Evolutionary conservation across 2,329 filamentous ascomycete genomes (phyloP), one percentile per base, ranked within the genome.

Genomic region (Fusarium abutilonis): DNA sequence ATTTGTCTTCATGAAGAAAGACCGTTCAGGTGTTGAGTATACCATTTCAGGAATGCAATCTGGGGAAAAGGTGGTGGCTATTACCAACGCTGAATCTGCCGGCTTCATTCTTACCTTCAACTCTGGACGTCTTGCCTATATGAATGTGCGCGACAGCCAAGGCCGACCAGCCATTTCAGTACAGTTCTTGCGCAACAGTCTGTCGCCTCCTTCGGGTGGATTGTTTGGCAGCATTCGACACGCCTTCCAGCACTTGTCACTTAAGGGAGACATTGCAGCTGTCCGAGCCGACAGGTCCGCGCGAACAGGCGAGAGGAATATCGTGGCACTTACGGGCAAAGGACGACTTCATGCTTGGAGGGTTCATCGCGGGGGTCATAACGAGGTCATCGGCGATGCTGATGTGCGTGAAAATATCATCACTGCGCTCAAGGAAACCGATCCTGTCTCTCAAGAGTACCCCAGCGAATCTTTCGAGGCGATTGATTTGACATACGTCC

Each of bases 51-150:
- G 90, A 60, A 83, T 97, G 77, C 86, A 89, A 50, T 90, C 89
- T 1, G 89, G 91, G 41, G 95, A 99, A 75, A 84, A 83, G 45
- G 88, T 93, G 9, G 86, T 86, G 6, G 87, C 92, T 53, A 83
- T 99, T 40, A 84, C 93, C 40, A 92, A 91, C 69, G 92, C 92
- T 23, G 94, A 97, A 72, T 84, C 86, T 7, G 91, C 93, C 6
- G 95, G 95, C 9, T 95, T 97, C 71, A 83, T 98, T 46, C 80
- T 97, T 34, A 86, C 88, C 10, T 90, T 97, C 63, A 97, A 90
- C 74, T 93, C 87, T 56, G 95, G 95, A 13, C 87, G 95, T 58
- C 81, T 97, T 36, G 92, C 91, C 6, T 95, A 97, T 74, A 80
- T 99, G 75, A 93, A 87, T 47, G 83, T 98, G 14, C 86, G 93